Conservation (phyloP, 257 asterid genomes). For the Fraxinus americana region DNA sequence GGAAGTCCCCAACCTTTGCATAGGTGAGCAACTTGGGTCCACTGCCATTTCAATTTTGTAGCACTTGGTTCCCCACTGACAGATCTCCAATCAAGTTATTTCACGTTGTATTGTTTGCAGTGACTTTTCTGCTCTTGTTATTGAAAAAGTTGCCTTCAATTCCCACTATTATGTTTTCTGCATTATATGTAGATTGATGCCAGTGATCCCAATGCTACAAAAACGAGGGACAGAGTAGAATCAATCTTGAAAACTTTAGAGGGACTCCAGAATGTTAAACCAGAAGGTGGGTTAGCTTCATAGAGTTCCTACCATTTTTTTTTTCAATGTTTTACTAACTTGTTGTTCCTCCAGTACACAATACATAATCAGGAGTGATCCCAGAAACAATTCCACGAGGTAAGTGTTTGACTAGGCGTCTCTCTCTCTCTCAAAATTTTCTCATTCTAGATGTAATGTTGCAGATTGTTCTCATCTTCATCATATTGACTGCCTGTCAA, state of each 20-base stretch:
- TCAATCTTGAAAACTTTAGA: neutral
- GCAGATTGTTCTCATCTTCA: slow-evolving; percentile 61
- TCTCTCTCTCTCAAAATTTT: slow-evolving; percentile 7
- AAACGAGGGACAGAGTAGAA: neutral
- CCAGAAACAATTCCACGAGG: slow-evolving; percentile 56
- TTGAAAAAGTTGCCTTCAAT: neutral
- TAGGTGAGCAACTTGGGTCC: neutral
- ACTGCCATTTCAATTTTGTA: neutral
- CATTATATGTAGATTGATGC: slow-evolving; percentile 4
- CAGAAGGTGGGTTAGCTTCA: slow-evolving; percentile 37
- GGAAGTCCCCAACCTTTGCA: neutral
- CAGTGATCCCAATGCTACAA: neutral
- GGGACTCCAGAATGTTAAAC: slow-evolving; percentile 17
- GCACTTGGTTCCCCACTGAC: neutral
- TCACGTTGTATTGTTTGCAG: neutral
- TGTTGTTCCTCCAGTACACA: slow-evolving; percentile 58
- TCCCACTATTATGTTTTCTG: slow-evolving; percentile 7
- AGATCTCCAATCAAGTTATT: neutral
- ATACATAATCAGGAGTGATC: slow-evolving; percentile 51
- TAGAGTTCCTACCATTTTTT: neutral
- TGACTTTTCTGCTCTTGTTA: neutral
- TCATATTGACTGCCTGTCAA: slow-evolving; percentile 42
- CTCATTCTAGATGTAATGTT: slow-evolving; percentile 31
- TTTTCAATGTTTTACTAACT: slow-evolving; percentile 12
- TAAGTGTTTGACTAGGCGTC: slow-evolving; percentile 33